These are phyloP conservation scores for Sporothrix protearum DNA, from an alignment of 2,329 filamentous ascomycete species.

Conservation along the genomic window DNA sequence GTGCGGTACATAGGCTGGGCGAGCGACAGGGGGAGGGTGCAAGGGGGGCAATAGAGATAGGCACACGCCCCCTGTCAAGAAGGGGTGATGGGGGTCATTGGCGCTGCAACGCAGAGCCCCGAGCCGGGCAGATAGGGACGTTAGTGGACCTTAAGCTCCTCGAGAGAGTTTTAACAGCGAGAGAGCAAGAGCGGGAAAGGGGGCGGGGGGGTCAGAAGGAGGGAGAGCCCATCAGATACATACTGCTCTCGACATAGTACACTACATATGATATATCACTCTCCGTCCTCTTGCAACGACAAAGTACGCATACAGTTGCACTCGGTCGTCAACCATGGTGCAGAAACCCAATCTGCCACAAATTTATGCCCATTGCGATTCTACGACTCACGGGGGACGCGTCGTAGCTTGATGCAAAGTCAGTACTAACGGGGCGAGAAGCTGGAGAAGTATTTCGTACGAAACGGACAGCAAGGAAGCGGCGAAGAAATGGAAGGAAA, in stretches of 20 bases:
- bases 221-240: neutral
- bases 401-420: neutral
- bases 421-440: neutral
- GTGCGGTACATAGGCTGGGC: constrained; percentile 10
- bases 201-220: neutral
- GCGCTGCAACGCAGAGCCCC: neutral
- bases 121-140: neutral
- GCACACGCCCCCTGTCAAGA: constrained; percentile 5
- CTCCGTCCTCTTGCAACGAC: too few relatives aligned
- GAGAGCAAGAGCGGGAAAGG: neutral
- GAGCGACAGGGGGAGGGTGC: neutral
- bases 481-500: neutral
- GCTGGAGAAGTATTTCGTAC: neutral
- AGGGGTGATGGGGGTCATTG: neutral
- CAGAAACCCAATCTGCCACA: constrained; percentile 13
- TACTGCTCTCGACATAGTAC: too few relatives aligned
- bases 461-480: neutral
- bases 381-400: neutral
- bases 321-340: constrained; percentile 11
- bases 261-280: too few relatives aligned
- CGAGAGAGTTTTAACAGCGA: neutral
- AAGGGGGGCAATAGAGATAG: neutral
- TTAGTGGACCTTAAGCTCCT: neutral
- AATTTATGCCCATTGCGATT: constrained; percentile 17
- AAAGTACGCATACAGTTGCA: too few relatives aligned